A percentile compares a stretch with the other conserved stretches of the same genome.
phyloP scores from a whole-genome alignment of 352 stramenopile genomes.

The Phytophthora cactorum region DNA sequence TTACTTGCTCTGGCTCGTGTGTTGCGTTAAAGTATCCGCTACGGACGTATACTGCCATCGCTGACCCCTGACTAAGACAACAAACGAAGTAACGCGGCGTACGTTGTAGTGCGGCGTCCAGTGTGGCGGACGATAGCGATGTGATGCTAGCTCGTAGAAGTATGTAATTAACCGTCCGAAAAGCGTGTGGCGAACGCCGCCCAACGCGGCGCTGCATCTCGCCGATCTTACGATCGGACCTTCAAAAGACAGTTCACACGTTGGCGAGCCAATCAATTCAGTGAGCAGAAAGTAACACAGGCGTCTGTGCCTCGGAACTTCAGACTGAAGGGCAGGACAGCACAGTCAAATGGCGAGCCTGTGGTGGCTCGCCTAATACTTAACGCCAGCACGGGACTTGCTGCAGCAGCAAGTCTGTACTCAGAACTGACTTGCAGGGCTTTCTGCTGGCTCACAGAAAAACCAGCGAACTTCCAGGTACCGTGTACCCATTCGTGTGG shows the following conservation, averaged over 20 bases:
- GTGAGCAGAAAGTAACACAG: not conserved
- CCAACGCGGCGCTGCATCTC: not conserved
- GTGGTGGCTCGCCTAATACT: too few species aligned
- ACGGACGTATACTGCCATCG: too few species aligned
- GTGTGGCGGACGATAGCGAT: slow-evolving; percentile 1
- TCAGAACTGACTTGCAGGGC: slow-evolving; percentile 12
- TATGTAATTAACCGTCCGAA: slow-evolving; percentile 23
- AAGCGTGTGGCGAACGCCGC: slow-evolving; percentile 4
- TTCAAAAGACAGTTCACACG: slow-evolving; percentile 21
- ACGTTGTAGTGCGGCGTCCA: too few species aligned
- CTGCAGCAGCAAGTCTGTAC: slow-evolving; percentile 2
- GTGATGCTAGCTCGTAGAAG: not conserved
- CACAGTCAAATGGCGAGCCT: too few species aligned
- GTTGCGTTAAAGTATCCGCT: too few species aligned
- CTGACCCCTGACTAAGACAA: too few species aligned
- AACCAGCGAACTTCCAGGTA: slow-evolving; percentile 17
- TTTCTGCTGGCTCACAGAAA: slow-evolving; percentile 3
- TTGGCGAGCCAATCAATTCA: not conserved
- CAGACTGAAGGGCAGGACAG: too few species aligned
- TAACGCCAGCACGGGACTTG: too few species aligned
- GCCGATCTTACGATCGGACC: slow-evolving; percentile 28
- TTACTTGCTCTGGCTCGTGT: too few species aligned
- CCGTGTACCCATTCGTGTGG: not conserved
- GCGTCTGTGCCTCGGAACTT: too few species aligned
- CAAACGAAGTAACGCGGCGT: too few species aligned